Base-by-base conservation (phyloP, 371 early-diverging fungal genomes). In the Mycotypha africana region DNA sequence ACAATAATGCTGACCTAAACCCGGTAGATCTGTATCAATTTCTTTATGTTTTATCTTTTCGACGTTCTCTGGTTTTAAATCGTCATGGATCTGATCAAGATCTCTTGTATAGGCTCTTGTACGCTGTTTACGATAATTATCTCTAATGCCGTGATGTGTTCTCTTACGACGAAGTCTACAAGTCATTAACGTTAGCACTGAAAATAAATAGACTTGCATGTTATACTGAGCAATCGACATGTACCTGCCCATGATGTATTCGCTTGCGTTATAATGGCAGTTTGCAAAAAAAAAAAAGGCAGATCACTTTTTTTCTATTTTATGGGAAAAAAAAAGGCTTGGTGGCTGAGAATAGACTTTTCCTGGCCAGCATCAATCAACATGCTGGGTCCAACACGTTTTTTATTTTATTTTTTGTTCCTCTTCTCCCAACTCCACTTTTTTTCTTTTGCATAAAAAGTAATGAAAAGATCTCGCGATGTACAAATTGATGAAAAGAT, bases 31-130 rank as follows among this genome's bases (percentile, higher is more conserved):
- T n/a, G 86, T 79, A 60, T 93, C 90, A 20, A 75, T 49, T n/a
- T 75, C 76, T 42, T 74, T 71, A 39, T 69, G 71, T 51, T 78
- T 67, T 40, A 84, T 60, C 54, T 82, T 86, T 28, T 66, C 63
- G 14, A 65, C 69, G 49, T 81, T 82, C 45, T 79, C 85, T 9
- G 85, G 85, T 52, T 76, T 67, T 51, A 95, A 65, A 70, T 95
- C 94, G 15, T 84, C 87, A 49, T 88, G 85, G 57, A 95, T 86
- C 75, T 93, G 91, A 70, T 95, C 95, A n/a, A 93, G 76, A 73
- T 89, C 89, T 58, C 86, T 76, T 56, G 78, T 76, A 49, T 86
- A 86, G 33, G 79, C 78, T 56, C 77, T 69, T 21, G 82, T 80
- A 35, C 81, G 69, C 57, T 69, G 68, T 62, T 80, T 79, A 53